These are phyloP conservation scores for Cetradonia linearis DNA, from an alignment of 495 filamentous ascomycete species.

Conservation along the genomic window DNA sequence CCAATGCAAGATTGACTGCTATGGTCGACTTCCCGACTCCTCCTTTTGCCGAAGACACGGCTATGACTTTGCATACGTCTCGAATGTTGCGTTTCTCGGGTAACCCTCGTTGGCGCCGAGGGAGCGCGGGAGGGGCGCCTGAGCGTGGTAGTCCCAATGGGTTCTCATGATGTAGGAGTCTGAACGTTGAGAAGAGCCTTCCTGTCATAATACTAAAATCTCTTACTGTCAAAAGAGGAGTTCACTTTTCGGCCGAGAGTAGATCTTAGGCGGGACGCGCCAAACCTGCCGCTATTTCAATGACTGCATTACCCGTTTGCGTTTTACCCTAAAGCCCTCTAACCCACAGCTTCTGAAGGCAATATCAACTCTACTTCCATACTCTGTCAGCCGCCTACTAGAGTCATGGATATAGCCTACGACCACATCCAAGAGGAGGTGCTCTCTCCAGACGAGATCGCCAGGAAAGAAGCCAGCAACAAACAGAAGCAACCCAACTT, in stretches of 20 bases:
- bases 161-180: constrained; percentile 73
- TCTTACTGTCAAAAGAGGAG: neutral
- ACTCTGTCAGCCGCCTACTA: neutral
- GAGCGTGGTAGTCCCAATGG: constrained; percentile 72
- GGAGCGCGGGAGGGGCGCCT: constrained; percentile 60
- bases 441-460: constrained; percentile 47
- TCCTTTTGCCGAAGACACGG: constrained; percentile 90
- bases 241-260: neutral
- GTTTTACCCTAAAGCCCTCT: neutral
- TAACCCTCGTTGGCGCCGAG: constrained; percentile 73
- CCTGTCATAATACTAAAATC: constrained; percentile 36
- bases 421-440: constrained; percentile 89
- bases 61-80: constrained; percentile 76
- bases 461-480: constrained; percentile 37
- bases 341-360: neutral
- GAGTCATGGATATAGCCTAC: constrained; percentile 88
- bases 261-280: neutral
- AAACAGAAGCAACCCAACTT: constrained; percentile 47
- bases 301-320: constrained; percentile 4
- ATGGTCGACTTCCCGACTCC: constrained; percentile 96
- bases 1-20: constrained; percentile 78
- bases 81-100: constrained; percentile 70
- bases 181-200: constrained; percentile 55
- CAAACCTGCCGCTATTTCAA: neutral
- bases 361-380: neutral